Evolutionary conservation across 192 early-diverging fungal genomes (phyloP).

Genomic region (Coemansia sp.): DNA sequence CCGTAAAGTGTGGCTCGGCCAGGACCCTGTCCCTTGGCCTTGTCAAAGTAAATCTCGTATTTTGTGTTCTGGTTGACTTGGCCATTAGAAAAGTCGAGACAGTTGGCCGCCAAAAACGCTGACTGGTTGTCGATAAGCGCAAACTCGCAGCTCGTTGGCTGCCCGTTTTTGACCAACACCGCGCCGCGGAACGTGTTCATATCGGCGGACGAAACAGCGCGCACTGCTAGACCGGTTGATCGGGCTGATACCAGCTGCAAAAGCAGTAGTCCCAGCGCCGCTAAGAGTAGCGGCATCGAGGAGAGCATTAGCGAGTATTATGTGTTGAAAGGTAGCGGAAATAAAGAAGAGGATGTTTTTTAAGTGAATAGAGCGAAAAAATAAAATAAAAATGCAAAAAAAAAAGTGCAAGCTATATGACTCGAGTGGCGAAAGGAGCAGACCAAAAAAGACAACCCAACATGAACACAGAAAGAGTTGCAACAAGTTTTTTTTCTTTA

Average conservation of each 20-base stretch:
- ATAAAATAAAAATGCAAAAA: neutral
- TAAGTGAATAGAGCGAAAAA: neutral
- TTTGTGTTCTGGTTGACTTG: constrained; percentile 8
- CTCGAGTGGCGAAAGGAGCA: neutral
- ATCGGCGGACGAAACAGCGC: constrained; percentile 3
- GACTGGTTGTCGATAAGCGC: constrained; percentile 43
- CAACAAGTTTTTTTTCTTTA: neutral
- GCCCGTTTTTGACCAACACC: constrained; percentile 36
- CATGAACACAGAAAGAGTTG: neutral
- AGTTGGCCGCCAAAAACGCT: constrained; percentile 44
- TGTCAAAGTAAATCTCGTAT: constrained; percentile 29
- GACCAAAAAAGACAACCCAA: neutral
- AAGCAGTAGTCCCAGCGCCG: neutral
- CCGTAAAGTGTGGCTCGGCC: neutral
- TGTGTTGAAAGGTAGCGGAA: neutral
- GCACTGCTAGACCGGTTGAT: neutral
- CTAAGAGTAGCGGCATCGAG: neutral
- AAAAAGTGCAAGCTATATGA: neutral
- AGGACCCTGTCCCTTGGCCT: neutral
- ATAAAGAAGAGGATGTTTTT: neutral
- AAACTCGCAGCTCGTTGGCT: constrained; percentile 44
- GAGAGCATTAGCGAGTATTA: neutral
- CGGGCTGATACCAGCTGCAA: neutral
- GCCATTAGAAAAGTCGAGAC: constrained; percentile 27
- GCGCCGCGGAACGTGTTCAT: constrained; percentile 17